These are phyloP conservation scores for Musa balbisiana DNA, from an alignment of 202 grass and related monocot genomes.

Conservation along the genomic window DNA sequence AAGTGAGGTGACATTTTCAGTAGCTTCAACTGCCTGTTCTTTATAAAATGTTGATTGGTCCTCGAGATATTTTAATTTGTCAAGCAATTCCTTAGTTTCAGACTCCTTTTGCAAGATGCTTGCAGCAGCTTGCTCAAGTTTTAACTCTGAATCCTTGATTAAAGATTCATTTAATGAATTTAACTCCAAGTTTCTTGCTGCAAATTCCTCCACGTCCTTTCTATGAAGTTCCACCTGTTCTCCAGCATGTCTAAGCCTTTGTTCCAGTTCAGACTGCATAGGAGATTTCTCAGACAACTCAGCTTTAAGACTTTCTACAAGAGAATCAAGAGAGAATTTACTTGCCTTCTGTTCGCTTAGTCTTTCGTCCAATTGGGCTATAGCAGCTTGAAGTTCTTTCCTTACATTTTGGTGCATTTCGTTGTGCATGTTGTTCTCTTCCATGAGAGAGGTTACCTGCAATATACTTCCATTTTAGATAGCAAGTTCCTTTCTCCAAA, in stretches of 20 bases:
- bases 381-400: constrained; percentile 54
- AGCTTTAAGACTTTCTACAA: constrained; percentile 3
- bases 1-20: constrained; percentile 29
- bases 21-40: constrained; percentile 19
- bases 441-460: constrained; percentile 47
- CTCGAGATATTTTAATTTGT: neutral
- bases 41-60: neutral
- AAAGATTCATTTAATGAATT: neutral
- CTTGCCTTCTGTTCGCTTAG: constrained; percentile 1
- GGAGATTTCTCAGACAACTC: neutral
- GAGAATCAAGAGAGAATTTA: constrained; percentile 2
- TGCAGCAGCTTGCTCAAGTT: neutral
- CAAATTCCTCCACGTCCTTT: neutral
- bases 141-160: neutral
- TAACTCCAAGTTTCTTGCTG: constrained; percentile 1
- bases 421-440: constrained; percentile 60
- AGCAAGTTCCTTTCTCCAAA: neutral
- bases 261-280: neutral
- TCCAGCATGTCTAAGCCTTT: neutral
- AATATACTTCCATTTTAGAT: constrained; percentile 10
- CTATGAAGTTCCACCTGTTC: neutral
- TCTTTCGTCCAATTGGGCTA: neutral
- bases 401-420: constrained; percentile 57
- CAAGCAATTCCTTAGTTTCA: neutral
- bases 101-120: neutral